These are phyloP conservation scores for Skeletonema costatum DNA, from an alignment of 108 stramenopile species.

Conservation along the genomic window DNA sequence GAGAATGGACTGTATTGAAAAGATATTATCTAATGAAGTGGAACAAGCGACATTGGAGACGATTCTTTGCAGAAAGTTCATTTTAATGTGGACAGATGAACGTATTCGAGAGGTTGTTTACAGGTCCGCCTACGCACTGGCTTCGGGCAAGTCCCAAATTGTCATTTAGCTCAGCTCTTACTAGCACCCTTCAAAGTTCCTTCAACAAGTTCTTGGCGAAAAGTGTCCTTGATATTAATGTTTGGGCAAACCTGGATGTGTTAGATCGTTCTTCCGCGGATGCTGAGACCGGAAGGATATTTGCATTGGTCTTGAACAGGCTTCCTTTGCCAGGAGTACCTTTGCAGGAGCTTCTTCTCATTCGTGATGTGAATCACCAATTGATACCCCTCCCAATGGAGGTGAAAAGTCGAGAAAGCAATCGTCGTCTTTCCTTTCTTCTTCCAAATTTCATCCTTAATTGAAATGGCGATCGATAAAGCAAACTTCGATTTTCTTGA, in stretches of 20 bases:
- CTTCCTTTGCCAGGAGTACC: constrained; percentile 11
- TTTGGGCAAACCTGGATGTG: constrained; percentile 25
- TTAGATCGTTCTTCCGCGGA: neutral
- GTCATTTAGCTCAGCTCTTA: constrained; percentile 16
- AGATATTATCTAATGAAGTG: neutral
- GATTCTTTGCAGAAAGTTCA: constrained; percentile 21
- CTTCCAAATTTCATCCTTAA: constrained; percentile 18
- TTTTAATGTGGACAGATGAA: constrained; percentile 16
- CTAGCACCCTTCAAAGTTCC: constrained; percentile 13
- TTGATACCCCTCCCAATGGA: constrained; percentile 16
- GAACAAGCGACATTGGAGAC: neutral
- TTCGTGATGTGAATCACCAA: constrained; percentile 9
- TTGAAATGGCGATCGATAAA: constrained; percentile 19
- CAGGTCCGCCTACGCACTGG: constrained; percentile 7
- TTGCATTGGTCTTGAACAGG: neutral
- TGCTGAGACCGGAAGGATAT: constrained; percentile 1
- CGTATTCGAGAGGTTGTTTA: constrained; percentile 6
- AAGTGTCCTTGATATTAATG: constrained; percentile 17
- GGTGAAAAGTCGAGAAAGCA: neutral
- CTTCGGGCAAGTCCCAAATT: constrained; percentile 21
- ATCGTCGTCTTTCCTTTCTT: constrained; percentile 21
- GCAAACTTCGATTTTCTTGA: constrained; percentile 5
- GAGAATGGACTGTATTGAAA: constrained; percentile 10
- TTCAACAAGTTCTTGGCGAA: constrained; percentile 29
- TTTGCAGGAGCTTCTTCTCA: constrained; percentile 12